Percentiles rank a stretch among this genome's conserved stretches.
These are phyloP conservation scores for Trypanosoma grayi DNA, from an alignment of 208 protist genomes.

Conservation along the genomic window DNA sequence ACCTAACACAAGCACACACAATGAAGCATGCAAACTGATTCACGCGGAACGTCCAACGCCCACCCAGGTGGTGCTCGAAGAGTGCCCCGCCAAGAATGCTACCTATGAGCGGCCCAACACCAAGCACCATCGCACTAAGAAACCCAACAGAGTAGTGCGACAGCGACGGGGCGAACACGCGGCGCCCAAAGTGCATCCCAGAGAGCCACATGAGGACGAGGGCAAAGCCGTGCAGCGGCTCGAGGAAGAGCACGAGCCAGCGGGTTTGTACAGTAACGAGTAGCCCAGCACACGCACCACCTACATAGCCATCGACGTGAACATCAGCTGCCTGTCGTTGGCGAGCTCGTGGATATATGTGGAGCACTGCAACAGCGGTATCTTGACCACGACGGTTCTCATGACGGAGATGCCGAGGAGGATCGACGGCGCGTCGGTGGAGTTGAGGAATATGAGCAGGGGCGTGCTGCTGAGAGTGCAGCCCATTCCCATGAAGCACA, in stretches of 20 bases:
- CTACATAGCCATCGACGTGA: constrained; percentile 15
- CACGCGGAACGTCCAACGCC: constrained; percentile 27
- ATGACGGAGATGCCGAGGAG: constrained; percentile 29
- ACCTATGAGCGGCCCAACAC: constrained; percentile 34
- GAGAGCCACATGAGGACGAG: constrained; percentile 39
- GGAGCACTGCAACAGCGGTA: constrained; percentile 30
- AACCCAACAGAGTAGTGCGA: constrained; percentile 26
- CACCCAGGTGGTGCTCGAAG: constrained; percentile 20
- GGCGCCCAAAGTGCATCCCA: constrained; percentile 26
- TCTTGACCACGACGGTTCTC: constrained; percentile 35
- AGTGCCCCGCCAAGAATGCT: constrained; percentile 30
- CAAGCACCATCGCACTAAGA: constrained; percentile 29
- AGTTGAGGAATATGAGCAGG: constrained; percentile 36
- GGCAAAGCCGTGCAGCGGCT: constrained; percentile 38
- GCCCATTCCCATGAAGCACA: constrained; percentile 27
- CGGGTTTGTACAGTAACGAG: constrained; percentile 31
- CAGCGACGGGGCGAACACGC: constrained; percentile 20
- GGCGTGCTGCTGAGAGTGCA: constrained; percentile 26
- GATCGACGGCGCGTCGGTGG: constrained; percentile 15
- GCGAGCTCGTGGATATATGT: constrained; percentile 13
- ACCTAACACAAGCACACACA: no score
- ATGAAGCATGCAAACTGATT: no score
- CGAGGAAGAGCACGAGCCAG: constrained; percentile 31
- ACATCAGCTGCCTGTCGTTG: constrained; percentile 23
- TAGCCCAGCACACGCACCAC: constrained; percentile 30